Conservation (phyloP, 1,284 basidiomycete genomes). For the Cerrena zonata region DNA sequence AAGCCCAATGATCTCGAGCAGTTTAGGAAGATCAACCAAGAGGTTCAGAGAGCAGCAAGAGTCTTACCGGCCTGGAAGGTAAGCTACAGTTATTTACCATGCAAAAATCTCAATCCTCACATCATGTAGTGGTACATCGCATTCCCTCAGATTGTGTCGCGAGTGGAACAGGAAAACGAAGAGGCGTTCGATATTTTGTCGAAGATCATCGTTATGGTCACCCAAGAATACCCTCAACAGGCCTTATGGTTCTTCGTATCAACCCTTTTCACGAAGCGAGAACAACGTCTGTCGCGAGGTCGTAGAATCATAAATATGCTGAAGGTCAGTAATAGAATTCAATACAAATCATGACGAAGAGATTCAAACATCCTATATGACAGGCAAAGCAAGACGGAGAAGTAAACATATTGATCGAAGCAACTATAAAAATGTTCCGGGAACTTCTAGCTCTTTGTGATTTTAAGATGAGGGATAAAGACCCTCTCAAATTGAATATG, state of each 20-base stretch:
- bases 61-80: constrained; percentile 75
- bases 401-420: constrained; percentile 47
- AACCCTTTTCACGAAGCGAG: constrained; percentile 80
- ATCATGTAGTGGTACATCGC: constrained; percentile 83
- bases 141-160: constrained; percentile 94
- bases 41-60: constrained; percentile 51
- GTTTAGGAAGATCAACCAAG: constrained; percentile 53
- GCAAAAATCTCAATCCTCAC: background rate
- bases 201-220: constrained; percentile 68
- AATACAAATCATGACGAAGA: too few relatives aligned
- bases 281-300: constrained; percentile 59
- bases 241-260: constrained; percentile 91
- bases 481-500: constrained; percentile 45
- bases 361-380: too few relatives aligned
- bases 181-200: constrained; percentile 65
- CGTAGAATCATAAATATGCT: constrained; percentile 60
- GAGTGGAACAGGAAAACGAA: constrained; percentile 78
- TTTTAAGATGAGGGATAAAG: background rate
- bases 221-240: constrained; percentile 84
- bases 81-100: constrained; percentile 9
- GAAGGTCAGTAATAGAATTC: constrained; percentile 46
- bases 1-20: constrained; percentile 31
- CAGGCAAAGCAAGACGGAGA: too few relatives aligned
- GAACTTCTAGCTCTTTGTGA: constrained; percentile 43
- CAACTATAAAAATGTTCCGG: constrained; percentile 58